Evolutionary conservation across 2,329 filamentous ascomycete genomes (phyloP).

Genomic region (Chalaropsis thielavioides): DNA sequence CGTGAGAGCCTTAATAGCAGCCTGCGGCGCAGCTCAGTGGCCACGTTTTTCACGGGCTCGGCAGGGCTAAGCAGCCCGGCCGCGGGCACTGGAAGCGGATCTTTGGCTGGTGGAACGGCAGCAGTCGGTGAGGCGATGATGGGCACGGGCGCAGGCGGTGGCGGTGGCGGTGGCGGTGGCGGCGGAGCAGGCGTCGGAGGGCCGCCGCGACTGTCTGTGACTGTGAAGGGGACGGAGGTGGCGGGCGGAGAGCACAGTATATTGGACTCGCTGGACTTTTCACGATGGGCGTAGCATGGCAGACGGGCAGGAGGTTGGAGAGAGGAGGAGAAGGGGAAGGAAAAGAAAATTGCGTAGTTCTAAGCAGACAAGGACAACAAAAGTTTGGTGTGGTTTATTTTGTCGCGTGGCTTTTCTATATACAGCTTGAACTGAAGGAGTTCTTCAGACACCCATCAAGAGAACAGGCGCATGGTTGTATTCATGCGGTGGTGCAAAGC

Average conservation of each 20-base stretch:
- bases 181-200: neutral
- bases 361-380: neutral
- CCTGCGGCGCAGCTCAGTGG: slow-evolving; percentile 48
- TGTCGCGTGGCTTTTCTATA: neutral
- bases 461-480: too few relatives aligned
- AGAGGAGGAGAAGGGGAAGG: neutral
- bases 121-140: slow-evolving; percentile 44
- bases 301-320: neutral
- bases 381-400: neutral
- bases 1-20: slow-evolving; percentile 46
- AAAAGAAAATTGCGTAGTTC: neutral
- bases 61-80: neutral
- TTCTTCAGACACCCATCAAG: too few relatives aligned
- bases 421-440: too few relatives aligned
- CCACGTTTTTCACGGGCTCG: slow-evolving; percentile 42
- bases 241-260: slow-evolving; percentile 23
- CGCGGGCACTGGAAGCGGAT: neutral
- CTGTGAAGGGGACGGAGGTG: slow-evolving; percentile 41
- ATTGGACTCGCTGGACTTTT: slow-evolving; percentile 36
- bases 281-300: slow-evolving; percentile 32
- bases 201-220: slow-evolving; percentile 25
- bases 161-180: slow-evolving; percentile 41
- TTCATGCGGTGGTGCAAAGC: too few relatives aligned
- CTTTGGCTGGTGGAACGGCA: slow-evolving; percentile 19
- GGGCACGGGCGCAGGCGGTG: slow-evolving; percentile 37